Conservation (phyloP, 176 grass and related monocot species). For the Areca catechu region DNA sequence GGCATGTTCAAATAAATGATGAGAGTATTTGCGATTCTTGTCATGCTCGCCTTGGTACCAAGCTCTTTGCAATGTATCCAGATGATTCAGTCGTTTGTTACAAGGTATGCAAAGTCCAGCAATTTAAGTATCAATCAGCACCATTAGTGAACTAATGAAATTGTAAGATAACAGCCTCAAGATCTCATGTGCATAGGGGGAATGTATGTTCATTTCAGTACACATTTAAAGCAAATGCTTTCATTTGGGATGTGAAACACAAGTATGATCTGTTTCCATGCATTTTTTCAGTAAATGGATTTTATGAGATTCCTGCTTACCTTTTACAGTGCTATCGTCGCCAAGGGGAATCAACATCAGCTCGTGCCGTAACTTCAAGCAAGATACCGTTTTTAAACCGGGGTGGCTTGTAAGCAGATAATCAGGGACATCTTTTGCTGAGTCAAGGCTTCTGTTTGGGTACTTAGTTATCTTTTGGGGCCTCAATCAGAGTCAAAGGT, state of each 20-base stretch:
- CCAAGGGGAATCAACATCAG: slow-evolving; percentile 72
- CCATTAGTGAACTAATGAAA: neutral
- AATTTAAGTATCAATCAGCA: neutral
- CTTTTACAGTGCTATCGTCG: slow-evolving; percentile 75
- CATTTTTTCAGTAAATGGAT: neutral
- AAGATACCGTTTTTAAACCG: slow-evolving; percentile 59
- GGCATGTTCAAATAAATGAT: slow-evolving; percentile 86
- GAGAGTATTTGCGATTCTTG: slow-evolving; percentile 89
- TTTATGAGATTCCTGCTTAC: slow-evolving; percentile 1
- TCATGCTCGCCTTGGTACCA: slow-evolving; percentile 72
- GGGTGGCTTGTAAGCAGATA: slow-evolving; percentile 83
- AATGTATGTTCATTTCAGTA: neutral
- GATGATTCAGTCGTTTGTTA: slow-evolving; percentile 92
- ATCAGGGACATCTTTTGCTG: neutral
- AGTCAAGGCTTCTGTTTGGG: too few species aligned
- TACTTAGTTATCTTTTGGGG: too few species aligned
- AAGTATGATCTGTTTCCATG: neutral
- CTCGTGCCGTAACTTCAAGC: slow-evolving; percentile 36
- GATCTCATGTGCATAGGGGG: neutral
- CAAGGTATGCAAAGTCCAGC: slow-evolving; percentile 42
- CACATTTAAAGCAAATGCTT: too few species aligned
- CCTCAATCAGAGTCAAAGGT: too few species aligned
- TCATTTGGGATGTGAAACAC: neutral
- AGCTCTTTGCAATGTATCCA: slow-evolving; percentile 97
- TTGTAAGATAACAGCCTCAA: neutral